Base-by-base conservation (phyloP, 2,329 filamentous ascomycete genomes). In the Botrytis aclada region DNA sequence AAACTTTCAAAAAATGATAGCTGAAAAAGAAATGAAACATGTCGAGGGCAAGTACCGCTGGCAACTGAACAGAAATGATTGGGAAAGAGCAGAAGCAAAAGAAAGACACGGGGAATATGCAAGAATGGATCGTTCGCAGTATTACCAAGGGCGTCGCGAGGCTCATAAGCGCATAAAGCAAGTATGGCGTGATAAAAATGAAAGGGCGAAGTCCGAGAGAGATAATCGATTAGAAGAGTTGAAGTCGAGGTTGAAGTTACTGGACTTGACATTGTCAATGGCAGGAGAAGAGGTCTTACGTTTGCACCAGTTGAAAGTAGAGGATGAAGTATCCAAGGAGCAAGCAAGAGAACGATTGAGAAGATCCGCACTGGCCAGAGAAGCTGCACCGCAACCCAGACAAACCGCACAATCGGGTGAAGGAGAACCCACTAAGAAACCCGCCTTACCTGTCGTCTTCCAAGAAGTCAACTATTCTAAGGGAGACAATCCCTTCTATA, bases 111-210 rank as follows among this genome's bases (percentile, higher is more conserved):
- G 22, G 45, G 56, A 58, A 34, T 2, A 60, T 20, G 22, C 3
- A 37, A 60, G 3, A 37, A 12, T 25, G 14, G 12, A 60, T 34
- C 9, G 5, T 22, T 10, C 1, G 20, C 18, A 4, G 20, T 20
- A 61, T 16, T 6, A 12, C 4, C 22, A 39, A 16, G 12, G 22
- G 22, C 22, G 16, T n/a, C 3, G 6, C 4, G 37, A 62, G 7
- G 18, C 16, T n/a, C 25, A 3, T 0, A 5, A 25, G 2, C 6
- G n/a, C 14, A 0, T 63, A 8, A 1, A 43, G 25, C 12, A 43
- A 16, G 25, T 18, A n/a, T 63, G 61, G n/a, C 8, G 25, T 29
- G n/a, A 29, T 41, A 0, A 22, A 5, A 39, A 63, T 29, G 25
- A 10, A 10, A 29, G 18, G 22, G 37, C 37, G 25, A 10, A 41